Base-by-base conservation (phyloP, 768 basidiomycete species). In the Phaffia australis region DNA sequence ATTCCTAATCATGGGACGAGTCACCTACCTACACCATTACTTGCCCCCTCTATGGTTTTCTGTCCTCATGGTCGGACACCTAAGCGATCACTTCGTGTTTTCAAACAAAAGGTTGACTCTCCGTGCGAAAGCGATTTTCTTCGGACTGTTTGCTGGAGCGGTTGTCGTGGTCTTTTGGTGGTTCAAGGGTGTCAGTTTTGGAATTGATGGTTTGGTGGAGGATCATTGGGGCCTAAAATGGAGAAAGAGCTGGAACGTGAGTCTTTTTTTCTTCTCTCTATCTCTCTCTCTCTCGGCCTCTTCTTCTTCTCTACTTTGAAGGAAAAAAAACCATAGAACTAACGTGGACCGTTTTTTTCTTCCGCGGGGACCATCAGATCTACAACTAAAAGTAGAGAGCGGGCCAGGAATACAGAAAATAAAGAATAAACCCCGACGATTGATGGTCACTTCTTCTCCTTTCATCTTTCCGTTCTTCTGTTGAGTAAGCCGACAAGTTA, bases 1-100 rank as follows among this genome's bases (percentile, higher is more conserved):
- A 1, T 99, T 97, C 85, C 79, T 97, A 71, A 85, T 97, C 79
- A 99, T 99, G 95, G 93, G 89, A 25, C 89, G 92, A 67, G 89
- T 92, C 42, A 66, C 67, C 63, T 68, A 47, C 52, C 79, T 98
- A 30, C 94, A 98, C 76, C 92, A 95, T 80, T 97, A 94, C 74
- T 84, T 98, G 14, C 94, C 94, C 6, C 92, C 94, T 0, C 80
- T 97, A n/a, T 98, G 92, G 80, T 99, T 99, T 77, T 82, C 92
- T 27, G 89, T 98, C 57, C 78, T 98, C 61, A 90, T 94, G 87
- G 79, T 86, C 55, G 88, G 86, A 0, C 90, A 95, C 75, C 76
- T 98, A 64, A 80, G 94, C 69, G 93, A 99, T 77, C 91, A 95
- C 75, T 88, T 91, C 76, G 79, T 98, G 72, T 97, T 99, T 79